Base-by-base conservation (phyloP, 345 rosid species). In the Lepidium africanum region DNA sequence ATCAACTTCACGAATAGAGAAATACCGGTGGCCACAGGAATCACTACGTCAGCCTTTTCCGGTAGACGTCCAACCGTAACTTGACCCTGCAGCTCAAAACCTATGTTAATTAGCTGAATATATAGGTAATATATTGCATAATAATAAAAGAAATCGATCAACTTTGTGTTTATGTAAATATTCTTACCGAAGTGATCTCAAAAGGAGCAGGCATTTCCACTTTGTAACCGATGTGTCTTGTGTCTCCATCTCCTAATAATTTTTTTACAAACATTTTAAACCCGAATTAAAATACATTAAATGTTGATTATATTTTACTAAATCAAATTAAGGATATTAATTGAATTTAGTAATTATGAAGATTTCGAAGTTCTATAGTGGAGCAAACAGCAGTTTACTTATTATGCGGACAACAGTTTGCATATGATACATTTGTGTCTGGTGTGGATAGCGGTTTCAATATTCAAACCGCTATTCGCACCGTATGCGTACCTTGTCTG, bases 1-100 rank as follows among this genome's bases (percentile, higher is more conserved):
- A 13, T 21, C 12, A 55, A 49, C 9, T 0, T 8, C 10, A 19
- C 42, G 47, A 62, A 47, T 2, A 56, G 42, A 37, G 41, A 10
- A 13, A 2, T 79, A 92, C 98, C 96, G 23, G 97, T 88, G 64
- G 92, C 96, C 53, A 93, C 96, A 62, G 92, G 96, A 71, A 93
- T 90, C 63, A 93, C 96, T 71, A 90, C 56, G 72, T 90, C 89
- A 79, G 96, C 98, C 68, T 83, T 86, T 14, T 87, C 94, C 0
- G 87, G 82, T 53, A 90, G 76, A 39, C 96, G 89, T 13, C 98
- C 96, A 16, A 90, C 81, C 1, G 88, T 88, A 39, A 90, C 88
- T 36, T 75, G 81, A 27, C 65, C 80, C 98, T 93, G 56, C 7
- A 30, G 33, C 30, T 35, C 52, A 41, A 11, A 40, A 17, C 14